These are phyloP conservation scores for Plasmodium fragile DNA, from an alignment of 169 alveolate species.

Conservation along the genomic window DNA sequence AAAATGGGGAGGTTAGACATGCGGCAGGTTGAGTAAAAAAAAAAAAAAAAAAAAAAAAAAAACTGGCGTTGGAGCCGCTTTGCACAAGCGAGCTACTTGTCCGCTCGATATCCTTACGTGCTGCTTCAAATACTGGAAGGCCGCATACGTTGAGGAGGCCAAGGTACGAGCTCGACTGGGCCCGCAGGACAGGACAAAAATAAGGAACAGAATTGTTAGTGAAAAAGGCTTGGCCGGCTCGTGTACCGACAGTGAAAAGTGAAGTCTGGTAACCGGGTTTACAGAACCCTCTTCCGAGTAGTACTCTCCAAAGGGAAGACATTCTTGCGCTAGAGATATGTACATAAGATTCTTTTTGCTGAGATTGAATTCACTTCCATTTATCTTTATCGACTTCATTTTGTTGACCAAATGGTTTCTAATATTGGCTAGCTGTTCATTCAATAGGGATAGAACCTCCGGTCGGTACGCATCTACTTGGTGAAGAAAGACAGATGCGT, in stretches of 20 bases:
- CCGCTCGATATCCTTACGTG: slow-evolving; percentile 6
- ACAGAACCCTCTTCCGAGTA: neutral
- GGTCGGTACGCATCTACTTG: slow-evolving; percentile 13
- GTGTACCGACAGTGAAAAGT: neutral
- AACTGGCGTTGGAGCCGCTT: neutral
- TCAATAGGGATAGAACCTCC: slow-evolving; percentile 19
- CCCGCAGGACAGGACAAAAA: slow-evolving; percentile 10
- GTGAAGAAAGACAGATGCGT: slow-evolving; percentile 23
- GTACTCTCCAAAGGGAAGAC: neutral
- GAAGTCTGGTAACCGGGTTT: neutral
- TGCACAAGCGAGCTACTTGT: neutral
- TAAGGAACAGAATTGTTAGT: neutral
- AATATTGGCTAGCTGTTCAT: slow-evolving; percentile 23
- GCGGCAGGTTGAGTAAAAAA: neutral
- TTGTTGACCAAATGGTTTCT: slow-evolving; percentile 17
- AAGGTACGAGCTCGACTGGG: neutral
- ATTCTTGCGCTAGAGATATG: neutral
- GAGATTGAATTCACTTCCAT: slow-evolving; percentile 23
- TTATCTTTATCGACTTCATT: slow-evolving; percentile 25
- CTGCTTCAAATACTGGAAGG: slow-evolving; percentile 26
- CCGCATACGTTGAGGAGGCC: neutral
- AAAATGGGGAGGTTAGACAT: neutral
- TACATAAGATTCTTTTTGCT: slow-evolving; percentile 30
- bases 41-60: too few relatives aligned
- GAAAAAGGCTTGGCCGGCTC: neutral